Conservation (phyloP, 2,329 filamentous ascomycete species). For the Sporothrix phasma region DNA sequence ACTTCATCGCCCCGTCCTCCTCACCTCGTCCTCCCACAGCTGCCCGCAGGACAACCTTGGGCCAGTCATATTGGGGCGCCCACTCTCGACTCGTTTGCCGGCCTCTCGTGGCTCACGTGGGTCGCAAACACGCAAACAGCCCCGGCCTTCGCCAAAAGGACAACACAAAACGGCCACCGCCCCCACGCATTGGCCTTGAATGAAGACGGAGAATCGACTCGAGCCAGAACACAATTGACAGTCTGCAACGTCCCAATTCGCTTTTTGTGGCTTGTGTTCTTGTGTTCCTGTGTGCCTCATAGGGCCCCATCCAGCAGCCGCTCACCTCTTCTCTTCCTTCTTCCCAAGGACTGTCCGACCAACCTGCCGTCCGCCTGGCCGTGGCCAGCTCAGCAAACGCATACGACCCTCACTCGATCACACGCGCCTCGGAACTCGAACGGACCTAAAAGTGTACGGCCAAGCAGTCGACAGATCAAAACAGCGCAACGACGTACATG, state of each 20-base stretch:
- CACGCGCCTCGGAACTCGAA: background rate
- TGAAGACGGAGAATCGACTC: background rate
- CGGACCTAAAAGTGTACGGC: background rate
- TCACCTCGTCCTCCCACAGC: background rate
- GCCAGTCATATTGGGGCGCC: background rate
- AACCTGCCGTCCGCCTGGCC: background rate
- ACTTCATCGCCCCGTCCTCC: background rate
- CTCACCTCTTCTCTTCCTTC: background rate
- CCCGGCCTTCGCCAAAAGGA: background rate
- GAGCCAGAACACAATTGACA: background rate
- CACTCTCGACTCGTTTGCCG: background rate
- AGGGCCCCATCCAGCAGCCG: background rate
- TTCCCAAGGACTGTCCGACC: background rate
- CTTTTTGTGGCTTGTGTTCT: background rate
- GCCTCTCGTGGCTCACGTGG: slow-evolving; percentile 6
- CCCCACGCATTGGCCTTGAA: slow-evolving; percentile 5
- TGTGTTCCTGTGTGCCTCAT: background rate
- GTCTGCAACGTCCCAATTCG: background rate
- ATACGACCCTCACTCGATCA: slow-evolving; percentile 4
- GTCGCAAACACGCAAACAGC: background rate
- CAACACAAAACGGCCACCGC: background rate
- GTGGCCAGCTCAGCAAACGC: slow-evolving; percentile 8
- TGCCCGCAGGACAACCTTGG: background rate
- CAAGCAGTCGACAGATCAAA: background rate
- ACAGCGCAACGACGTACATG: background rate